Evolutionary conservation across 2,329 filamentous ascomycete species (phyloP), one percentile per base, ranked within the genome.

Genomic region (Harringtonia aguacate): DNA sequence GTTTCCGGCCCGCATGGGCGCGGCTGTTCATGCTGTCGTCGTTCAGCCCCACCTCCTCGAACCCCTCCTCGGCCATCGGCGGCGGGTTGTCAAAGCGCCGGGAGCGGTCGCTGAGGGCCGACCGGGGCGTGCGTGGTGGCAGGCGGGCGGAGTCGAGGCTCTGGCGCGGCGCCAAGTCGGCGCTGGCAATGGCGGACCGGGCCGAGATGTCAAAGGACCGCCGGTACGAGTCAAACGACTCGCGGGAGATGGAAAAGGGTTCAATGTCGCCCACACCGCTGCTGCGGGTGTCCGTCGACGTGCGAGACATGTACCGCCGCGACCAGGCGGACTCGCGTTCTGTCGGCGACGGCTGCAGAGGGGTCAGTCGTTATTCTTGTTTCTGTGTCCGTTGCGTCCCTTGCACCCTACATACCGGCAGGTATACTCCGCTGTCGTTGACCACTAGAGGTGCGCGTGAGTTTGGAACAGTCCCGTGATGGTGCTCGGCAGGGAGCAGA

Each of bases 151-250:
- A 86, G 60, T 95, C 88, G 50, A 94, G 76, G 44, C 85, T 92
- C 53, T 86, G 82, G 45, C 89, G 82, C 15, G 24, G 21, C 43
- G 84, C 77, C 48, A 72, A 61, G 46, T 70, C 66, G 41, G 73
- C 61, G 44, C 95, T 67, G 9, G 73, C 61, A 44, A 95, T 67
- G 9, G 88, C 90, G 33, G 87, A 92, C 50, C 81, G 81, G 33
- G 89, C 90, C 40, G 84, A 89, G 48, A 97, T 94, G 59, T 97
- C 90, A 68, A 97, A 97, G 51, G 89, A 95, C 56, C 92, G 80
- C 50, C 92, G 76, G 65, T 97, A 97, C 4, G 89, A 95, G 61
- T 97, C 92, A 58, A 97, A 97, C 2, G 89, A 95, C 66, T 97
- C 92, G 56, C 90, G 78, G 31, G 89, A 95, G 60, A 97, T 97